These are phyloP conservation scores for Pyrenophora tritici-repentis DNA, from an alignment of 2,329 filamentous ascomycete genomes.

Conservation along the genomic window DNA sequence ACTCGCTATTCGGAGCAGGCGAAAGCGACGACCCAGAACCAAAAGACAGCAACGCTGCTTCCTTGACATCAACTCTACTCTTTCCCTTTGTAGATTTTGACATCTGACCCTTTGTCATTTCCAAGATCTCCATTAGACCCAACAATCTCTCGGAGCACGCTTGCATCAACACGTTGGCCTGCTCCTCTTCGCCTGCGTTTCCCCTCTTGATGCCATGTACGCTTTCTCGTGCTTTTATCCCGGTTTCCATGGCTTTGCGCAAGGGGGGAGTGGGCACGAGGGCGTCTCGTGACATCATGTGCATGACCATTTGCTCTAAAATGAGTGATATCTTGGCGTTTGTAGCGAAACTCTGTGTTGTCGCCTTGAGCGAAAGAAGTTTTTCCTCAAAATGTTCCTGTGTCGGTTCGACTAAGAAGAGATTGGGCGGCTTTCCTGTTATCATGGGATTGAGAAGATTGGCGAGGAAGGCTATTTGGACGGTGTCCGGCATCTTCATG, in stretches of 20 bases:
- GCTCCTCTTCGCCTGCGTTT: conserved; percentile 43
- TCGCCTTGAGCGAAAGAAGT: conserved; percentile 32
- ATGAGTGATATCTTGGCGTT: conserved; percentile 45
- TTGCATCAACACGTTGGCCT: conserved; percentile 42
- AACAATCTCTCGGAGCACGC: conserved; percentile 43
- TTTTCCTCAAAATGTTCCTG: conserved; percentile 38
- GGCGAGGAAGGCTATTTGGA: conserved; percentile 55
- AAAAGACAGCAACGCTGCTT: conserved; percentile 23
- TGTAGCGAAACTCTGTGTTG: conserved; percentile 32
- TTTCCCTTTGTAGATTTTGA: conserved; percentile 12
- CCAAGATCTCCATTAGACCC: conserved; percentile 41
- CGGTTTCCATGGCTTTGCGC: conserved; percentile 55
- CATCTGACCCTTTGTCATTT: conserved; percentile 23
- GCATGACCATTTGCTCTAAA: conserved; percentile 40
- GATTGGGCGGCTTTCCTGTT: conserved; percentile 31
- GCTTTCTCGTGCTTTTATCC: conserved; percentile 57
- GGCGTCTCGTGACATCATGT: conserved; percentile 33
- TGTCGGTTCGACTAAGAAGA: conserved; percentile 26
- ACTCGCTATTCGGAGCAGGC: conserved; percentile 29
- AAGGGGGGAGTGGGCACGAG: conserved; percentile 40
- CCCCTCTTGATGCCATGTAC: conserved; percentile 51
- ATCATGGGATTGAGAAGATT: conserved; percentile 40
- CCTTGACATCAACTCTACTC: not conserved
- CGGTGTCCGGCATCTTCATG: conserved; percentile 50
- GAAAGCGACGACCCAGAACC: conserved; percentile 30